Conservation (phyloP, 495 filamentous ascomycete species). For the Aspergillus diversus region DNA sequence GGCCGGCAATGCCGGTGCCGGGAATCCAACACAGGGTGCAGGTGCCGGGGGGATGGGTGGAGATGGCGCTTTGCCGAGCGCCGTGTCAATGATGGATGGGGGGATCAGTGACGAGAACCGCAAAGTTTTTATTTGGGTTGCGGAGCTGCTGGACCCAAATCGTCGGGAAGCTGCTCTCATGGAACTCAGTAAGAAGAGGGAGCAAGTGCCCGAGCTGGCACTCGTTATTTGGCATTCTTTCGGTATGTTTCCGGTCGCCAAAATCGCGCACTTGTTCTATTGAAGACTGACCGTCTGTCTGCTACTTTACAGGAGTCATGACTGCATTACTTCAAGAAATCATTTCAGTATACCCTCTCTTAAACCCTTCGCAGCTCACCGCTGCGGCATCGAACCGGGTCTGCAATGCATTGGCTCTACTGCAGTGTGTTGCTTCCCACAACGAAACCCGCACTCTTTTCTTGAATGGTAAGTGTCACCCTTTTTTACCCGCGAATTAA, state of each 20-base stretch:
- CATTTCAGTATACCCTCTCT: slow-evolving; percentile 94
- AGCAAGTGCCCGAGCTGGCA: slow-evolving; percentile 96
- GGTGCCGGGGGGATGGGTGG: slow-evolving; percentile 51
- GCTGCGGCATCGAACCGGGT: slow-evolving; percentile 96
- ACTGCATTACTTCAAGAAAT: slow-evolving; percentile 97
- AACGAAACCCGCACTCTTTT: slow-evolving; percentile 94
- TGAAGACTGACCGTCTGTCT: slow-evolving; percentile 25
- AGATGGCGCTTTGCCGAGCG: slow-evolving; percentile 53
- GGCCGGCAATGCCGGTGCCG: slow-evolving; percentile 53
- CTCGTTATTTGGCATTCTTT: slow-evolving; percentile 99
- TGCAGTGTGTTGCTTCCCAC: slow-evolving; percentile 97
- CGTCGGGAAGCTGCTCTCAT: slow-evolving; percentile 89
- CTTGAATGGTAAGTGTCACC: slow-evolving; percentile 69
- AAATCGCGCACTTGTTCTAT: slow-evolving; percentile 20
- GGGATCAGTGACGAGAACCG: slow-evolving; percentile 87
- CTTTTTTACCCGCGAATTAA: neutral
- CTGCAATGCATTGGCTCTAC: slow-evolving; percentile 93
- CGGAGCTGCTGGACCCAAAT: slow-evolving; percentile 84
- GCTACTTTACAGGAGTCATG: slow-evolving; percentile 79
- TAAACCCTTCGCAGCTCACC: slow-evolving; percentile 96
- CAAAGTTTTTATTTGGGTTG: slow-evolving; percentile 88
- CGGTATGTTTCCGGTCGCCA: slow-evolving; percentile 59
- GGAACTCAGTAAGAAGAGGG: slow-evolving; percentile 97
- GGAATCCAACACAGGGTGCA: slow-evolving; percentile 42
- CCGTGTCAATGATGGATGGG: slow-evolving; percentile 57